phyloP scores from a whole-genome alignment of 345 rosid genomes.

The Crucihimalaya himalaica region DNA sequence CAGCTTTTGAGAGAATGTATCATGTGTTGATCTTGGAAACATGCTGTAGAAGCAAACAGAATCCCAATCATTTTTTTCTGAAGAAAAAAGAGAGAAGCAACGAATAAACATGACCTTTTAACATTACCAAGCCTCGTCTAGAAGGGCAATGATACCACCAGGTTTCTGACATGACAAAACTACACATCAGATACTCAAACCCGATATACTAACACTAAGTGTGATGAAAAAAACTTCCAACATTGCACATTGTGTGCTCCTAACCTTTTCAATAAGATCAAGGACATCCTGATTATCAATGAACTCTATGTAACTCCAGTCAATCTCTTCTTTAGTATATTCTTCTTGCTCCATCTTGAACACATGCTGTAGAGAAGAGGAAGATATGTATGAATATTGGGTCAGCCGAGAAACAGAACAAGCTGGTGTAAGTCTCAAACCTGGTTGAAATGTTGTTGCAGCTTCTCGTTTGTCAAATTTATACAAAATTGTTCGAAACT shows the following conservation, averaged over 20 bases:
- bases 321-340: slow-evolving; percentile 92
- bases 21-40: slow-evolving; percentile 98
- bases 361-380: slow-evolving; percentile 67
- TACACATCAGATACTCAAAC: slow-evolving; percentile 35
- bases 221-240: slow-evolving; percentile 11
- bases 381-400: slow-evolving; percentile 23
- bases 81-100: slow-evolving; percentile 26
- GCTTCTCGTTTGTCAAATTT: slow-evolving; percentile 97
- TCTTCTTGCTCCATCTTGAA: slow-evolving; percentile 99
- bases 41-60: slow-evolving; percentile 57
- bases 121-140: slow-evolving; percentile 97
- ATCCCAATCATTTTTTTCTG: slow-evolving; percentile 27
- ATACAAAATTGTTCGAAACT: slow-evolving; percentile 99
- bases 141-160: slow-evolving; percentile 98
- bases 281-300: slow-evolving; percentile 94
- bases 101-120: slow-evolving; percentile 17
- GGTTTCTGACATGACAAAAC: slow-evolving; percentile 77
- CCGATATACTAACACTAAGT: slow-evolving; percentile 16
- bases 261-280: slow-evolving; percentile 97
- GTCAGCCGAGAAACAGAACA: slow-evolving; percentile 22
- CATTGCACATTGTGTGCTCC: slow-evolving; percentile 2
- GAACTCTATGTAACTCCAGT: slow-evolving; percentile 98
- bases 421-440: slow-evolving; percentile 45
- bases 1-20: slow-evolving; percentile 92
- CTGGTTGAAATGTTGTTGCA: slow-evolving; percentile 99